Conservation (phyloP, 495 filamentous ascomycete genomes). For the Lophium mytilinum region DNA sequence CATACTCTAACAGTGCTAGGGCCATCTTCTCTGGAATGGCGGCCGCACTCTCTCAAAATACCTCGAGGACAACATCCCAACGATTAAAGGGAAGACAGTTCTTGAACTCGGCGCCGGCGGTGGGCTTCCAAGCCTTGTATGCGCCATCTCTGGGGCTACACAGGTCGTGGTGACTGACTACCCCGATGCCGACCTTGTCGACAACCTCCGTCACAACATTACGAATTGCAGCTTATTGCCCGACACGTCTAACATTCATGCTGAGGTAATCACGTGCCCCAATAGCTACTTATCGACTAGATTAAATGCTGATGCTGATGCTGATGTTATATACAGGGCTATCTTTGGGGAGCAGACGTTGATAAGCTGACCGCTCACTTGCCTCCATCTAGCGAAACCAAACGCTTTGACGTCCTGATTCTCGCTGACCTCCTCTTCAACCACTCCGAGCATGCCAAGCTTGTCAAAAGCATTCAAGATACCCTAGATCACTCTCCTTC, state of each 20-base stretch:
- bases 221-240: slow-evolving; percentile 33
- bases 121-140: slow-evolving; percentile 74
- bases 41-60: slow-evolving; percentile 64
- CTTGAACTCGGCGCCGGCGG: slow-evolving; percentile 88
- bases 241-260: slow-evolving; percentile 21
- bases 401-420: slow-evolving; percentile 68
- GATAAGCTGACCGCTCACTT: slow-evolving; percentile 35
- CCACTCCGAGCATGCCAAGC: slow-evolving; percentile 70
- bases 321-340: slow-evolving; percentile 51
- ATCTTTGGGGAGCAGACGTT: slow-evolving; percentile 61
- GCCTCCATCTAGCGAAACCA: slow-evolving; percentile 14
- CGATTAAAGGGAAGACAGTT: slow-evolving; percentile 51
- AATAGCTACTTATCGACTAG: neutral
- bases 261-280: slow-evolving; percentile 7
- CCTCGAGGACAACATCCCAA: slow-evolving; percentile 55
- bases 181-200: slow-evolving; percentile 70
- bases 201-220: slow-evolving; percentile 69
- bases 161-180: slow-evolving; percentile 79
- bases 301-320: neutral
- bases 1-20: slow-evolving; percentile 38
- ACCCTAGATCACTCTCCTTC: slow-evolving; percentile 48
- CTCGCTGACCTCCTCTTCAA: slow-evolving; percentile 86
- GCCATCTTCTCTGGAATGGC: slow-evolving; percentile 88
- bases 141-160: slow-evolving; percentile 58
- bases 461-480: slow-evolving; percentile 59